phyloP scores from a whole-genome alignment of 1,284 basidiomycete species.

The Sporisorium scitamineum region DNA sequence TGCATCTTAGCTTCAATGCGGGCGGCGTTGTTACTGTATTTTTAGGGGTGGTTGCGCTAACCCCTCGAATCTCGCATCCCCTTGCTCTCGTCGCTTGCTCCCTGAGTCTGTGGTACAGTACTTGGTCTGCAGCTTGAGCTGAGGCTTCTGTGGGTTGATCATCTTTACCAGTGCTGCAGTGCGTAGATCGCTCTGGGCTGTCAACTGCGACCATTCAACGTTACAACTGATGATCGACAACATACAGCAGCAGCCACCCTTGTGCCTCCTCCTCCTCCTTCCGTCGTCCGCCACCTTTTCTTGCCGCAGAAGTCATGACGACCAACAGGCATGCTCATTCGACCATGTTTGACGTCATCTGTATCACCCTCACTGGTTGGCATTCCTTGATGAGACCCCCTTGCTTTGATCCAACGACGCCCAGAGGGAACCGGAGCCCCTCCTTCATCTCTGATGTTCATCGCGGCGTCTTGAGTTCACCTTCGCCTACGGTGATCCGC shows the following conservation, averaged over 20 bases:
- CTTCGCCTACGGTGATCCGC: neutral
- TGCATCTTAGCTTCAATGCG: no score
- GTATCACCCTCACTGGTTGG: neutral
- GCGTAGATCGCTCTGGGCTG: neutral
- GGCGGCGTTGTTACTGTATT: neutral
- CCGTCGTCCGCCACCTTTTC: neutral
- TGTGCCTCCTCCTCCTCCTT: neutral
- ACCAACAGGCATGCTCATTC: neutral
- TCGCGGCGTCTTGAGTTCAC: neutral
- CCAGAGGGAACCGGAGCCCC: neutral
- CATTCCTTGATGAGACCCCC: neutral
- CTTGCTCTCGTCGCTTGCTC: neutral
- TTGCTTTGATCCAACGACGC: neutral
- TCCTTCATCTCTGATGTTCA: neutral
- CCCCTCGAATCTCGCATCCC: neutral
- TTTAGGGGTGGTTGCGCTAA: slow-evolving; percentile 2
- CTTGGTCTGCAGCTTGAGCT: no score
- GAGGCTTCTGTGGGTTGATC: neutral
- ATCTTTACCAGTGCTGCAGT: neutral
- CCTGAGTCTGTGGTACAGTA: no score
- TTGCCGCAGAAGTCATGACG: neutral
- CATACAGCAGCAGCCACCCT: neutral
- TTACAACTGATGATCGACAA: slow-evolving; percentile 1
- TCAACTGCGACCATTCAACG: no score
- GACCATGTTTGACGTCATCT: neutral